These are phyloP conservation scores for Cylindrotheca fusiformis DNA, from an alignment of 108 stramenopile genomes.

Conservation along the genomic window DNA sequence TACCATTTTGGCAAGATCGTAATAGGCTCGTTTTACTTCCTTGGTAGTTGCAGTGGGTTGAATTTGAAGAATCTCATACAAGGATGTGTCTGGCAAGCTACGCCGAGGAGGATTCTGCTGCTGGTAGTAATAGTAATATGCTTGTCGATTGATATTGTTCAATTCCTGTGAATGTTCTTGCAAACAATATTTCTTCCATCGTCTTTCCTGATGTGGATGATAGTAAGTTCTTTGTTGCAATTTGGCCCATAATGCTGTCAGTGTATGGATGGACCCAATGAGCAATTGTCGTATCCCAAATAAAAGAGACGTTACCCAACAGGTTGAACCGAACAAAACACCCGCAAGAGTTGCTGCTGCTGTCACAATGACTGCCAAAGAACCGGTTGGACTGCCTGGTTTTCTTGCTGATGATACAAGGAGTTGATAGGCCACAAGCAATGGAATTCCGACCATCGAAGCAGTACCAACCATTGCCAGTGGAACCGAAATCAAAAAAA, in stretches of 20 bases:
- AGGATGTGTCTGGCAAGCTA: not conserved
- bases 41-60: constrained; percentile 30
- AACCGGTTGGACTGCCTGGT: not conserved
- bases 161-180: not conserved
- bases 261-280: not conserved
- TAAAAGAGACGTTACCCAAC: not conserved
- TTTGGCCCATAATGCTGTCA: not conserved
- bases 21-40: constrained; percentile 63
- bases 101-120: no score
- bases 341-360: not conserved
- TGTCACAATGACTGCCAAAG: not conserved
- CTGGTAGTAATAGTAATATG: not conserved
- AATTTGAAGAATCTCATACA: constrained; percentile 49
- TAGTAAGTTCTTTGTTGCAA: not conserved
- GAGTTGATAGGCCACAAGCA: not conserved
- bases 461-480: not conserved
- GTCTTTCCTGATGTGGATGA: not conserved
- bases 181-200: not conserved
- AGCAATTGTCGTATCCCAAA: not conserved
- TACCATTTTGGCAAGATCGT: constrained; percentile 69
- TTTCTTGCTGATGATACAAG: not conserved
- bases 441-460: not conserved
- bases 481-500: not conserved
- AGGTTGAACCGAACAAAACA: not conserved
- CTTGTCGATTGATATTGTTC: not conserved